These are phyloP conservation scores for Aspergillus saccharolyticus DNA, from an alignment of 495 filamentous ascomycete genomes.

Conservation along the genomic window DNA sequence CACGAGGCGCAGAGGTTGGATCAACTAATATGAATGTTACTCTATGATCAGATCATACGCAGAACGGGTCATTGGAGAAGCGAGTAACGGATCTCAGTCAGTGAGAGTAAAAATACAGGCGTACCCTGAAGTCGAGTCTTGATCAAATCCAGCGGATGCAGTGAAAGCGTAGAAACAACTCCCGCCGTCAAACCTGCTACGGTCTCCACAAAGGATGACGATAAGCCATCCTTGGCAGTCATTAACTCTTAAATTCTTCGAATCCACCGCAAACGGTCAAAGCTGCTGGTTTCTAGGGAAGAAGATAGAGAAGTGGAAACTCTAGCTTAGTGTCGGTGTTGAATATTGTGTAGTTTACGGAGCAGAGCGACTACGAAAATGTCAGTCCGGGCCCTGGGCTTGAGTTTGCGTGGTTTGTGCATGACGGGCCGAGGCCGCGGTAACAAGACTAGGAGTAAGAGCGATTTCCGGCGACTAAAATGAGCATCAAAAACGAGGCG, in stretches of 20 bases:
- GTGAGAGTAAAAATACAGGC: not conserved
- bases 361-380: not conserved
- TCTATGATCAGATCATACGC: not conserved
- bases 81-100: not conserved
- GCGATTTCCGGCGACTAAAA: not conserved
- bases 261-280: not conserved
- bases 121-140: slow-evolving; percentile 92
- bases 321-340: not conserved
- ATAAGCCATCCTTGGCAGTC: slow-evolving; percentile 50
- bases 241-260: slow-evolving; percentile 40
- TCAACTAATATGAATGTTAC: slow-evolving; percentile 37
- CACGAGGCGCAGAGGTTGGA: slow-evolving; percentile 33
- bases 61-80: not conserved
- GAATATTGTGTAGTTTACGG: too few species aligned
- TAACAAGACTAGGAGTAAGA: not conserved
- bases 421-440: slow-evolving; percentile 10
- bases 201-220: slow-evolving; percentile 78
- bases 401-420: not conserved
- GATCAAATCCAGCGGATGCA: slow-evolving; percentile 80
- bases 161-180: slow-evolving; percentile 67
- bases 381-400: too few species aligned
- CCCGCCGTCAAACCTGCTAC: slow-evolving; percentile 88
- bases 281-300: not conserved
- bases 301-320: not conserved
- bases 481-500: too few species aligned